A percentile compares a stretch with the other conserved stretches of the same genome.
Conservation (phyloP, 352 stramenopile species). For the Globisporangium parvum region DNA sequence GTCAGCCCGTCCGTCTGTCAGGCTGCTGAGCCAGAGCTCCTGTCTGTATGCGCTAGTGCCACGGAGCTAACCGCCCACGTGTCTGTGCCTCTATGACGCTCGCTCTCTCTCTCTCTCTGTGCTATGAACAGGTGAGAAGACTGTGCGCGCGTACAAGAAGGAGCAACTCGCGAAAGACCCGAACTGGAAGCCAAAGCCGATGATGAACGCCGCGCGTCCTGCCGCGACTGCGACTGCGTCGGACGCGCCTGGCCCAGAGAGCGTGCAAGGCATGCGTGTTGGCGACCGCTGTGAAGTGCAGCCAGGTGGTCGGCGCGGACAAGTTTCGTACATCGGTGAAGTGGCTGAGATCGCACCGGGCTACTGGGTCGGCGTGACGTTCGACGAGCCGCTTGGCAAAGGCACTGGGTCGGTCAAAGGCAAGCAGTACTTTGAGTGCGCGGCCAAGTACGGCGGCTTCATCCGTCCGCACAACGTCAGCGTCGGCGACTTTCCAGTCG, state of each 20-base stretch:
- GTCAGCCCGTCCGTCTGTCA: too few relatives aligned
- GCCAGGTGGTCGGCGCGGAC: constrained; percentile 91
- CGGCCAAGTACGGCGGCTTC: constrained; percentile 91
- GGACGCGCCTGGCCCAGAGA: constrained; percentile 50
- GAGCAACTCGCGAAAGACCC: constrained; percentile 94
- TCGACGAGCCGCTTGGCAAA: constrained; percentile 96
- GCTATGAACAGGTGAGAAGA: constrained; percentile 85
- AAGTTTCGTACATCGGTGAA: constrained; percentile 90
- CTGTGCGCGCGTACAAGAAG: constrained; percentile 94
- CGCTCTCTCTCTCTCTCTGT: neutral
- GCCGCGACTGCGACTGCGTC: constrained; percentile 22
- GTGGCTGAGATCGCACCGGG: constrained; percentile 87
- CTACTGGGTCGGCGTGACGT: constrained; percentile 94
- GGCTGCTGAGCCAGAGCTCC: neutral
- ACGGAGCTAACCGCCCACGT: neutral
- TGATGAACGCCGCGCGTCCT: constrained; percentile 40
- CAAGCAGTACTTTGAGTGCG: constrained; percentile 91
- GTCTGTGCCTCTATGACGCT: too few relatives aligned
- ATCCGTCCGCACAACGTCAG: constrained; percentile 92
- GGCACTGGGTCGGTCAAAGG: constrained; percentile 91
- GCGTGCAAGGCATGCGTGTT: constrained; percentile 82
- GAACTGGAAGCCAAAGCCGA: constrained; percentile 90
- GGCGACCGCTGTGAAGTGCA: constrained; percentile 96
- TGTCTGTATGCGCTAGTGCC: neutral
- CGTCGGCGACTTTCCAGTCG: constrained; percentile 90